Conservation (phyloP, 1,284 basidiomycete species). For the Ustilago bromivora region DNA sequence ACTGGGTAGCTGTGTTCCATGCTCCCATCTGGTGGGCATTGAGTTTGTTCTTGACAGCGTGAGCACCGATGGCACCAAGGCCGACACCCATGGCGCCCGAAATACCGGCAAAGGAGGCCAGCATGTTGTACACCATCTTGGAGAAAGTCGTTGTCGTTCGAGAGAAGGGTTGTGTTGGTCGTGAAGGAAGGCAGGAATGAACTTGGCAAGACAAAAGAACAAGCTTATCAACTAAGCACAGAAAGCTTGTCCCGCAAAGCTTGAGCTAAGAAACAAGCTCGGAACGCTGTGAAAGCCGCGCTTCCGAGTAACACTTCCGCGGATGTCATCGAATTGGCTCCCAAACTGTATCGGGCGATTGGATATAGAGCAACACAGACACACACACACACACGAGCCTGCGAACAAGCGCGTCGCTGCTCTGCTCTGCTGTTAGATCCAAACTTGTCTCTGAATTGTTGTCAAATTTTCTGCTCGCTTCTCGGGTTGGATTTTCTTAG, state of each 20-base stretch:
- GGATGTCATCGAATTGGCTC: background rate
- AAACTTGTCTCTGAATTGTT: background rate
- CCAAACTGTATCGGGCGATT: no score
- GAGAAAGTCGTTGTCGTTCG: background rate
- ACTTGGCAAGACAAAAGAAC: background rate
- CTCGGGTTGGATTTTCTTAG: background rate
- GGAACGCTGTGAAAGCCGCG: background rate
- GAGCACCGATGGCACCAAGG: slow-evolving; percentile 62
- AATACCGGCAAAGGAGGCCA: slow-evolving; percentile 53
- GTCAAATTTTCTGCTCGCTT: slow-evolving; percentile 2
- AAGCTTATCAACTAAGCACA: background rate
- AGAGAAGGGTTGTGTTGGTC: background rate
- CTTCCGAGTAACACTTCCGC: no score
- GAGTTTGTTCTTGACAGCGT: slow-evolving; percentile 63
- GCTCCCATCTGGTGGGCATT: slow-evolving; percentile 58
- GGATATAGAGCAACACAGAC: no score
- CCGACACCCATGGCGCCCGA: slow-evolving; percentile 57
- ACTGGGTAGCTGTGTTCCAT: slow-evolving; percentile 65
- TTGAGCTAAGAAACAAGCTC: background rate
- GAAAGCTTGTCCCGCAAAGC: background rate
- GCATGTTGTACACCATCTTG: slow-evolving; percentile 48
- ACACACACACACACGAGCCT: background rate
- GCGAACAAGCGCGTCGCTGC: slow-evolving; percentile 3
- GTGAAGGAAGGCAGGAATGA: background rate
- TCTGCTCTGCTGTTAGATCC: background rate